Percentiles rank a stretch among this genome's conserved stretches.
Conservation (phyloP, 2,329 filamentous ascomycete genomes). For the Purpureocillium takamizusanense region DNA sequence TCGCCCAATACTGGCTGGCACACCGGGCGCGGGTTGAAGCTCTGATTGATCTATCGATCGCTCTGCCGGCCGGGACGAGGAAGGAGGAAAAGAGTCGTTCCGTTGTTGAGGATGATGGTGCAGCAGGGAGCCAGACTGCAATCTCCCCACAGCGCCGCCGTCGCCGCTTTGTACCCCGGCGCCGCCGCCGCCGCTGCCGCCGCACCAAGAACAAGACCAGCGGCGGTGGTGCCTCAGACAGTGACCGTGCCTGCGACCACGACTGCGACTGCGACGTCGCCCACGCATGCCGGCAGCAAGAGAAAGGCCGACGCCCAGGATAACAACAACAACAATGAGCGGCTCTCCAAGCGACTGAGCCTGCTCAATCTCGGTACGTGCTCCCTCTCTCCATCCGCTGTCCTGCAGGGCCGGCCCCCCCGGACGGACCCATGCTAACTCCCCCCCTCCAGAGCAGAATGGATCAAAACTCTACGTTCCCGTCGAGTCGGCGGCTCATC, state of each 20-base stretch:
- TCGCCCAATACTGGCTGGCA: no score
- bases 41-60: no score
- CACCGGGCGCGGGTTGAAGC: no score
- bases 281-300: constrained; percentile 31
- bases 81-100: no score
- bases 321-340: no score
- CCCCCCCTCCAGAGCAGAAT: no score
- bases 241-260: no score
- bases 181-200: no score
- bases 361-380: constrained; percentile 68
- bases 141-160: constrained; percentile 10
- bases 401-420: no score
- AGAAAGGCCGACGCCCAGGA: constrained; percentile 51
- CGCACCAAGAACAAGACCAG: constrained; percentile 4
- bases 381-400: constrained; percentile 2
- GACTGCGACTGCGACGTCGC: constrained; percentile 9
- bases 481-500: constrained; percentile 41
- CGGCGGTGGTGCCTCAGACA: no score
- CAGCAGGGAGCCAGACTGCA: constrained; percentile 20
- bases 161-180: no score
- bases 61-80: no score
- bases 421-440: constrained; percentile 1
- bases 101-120: constrained; percentile 21
- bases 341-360: constrained; percentile 77
- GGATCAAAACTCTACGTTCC: constrained; percentile 52